Conservation (phyloP, 2,329 filamentous ascomycete genomes). For the Ceratocystis diversiconidia region DNA sequence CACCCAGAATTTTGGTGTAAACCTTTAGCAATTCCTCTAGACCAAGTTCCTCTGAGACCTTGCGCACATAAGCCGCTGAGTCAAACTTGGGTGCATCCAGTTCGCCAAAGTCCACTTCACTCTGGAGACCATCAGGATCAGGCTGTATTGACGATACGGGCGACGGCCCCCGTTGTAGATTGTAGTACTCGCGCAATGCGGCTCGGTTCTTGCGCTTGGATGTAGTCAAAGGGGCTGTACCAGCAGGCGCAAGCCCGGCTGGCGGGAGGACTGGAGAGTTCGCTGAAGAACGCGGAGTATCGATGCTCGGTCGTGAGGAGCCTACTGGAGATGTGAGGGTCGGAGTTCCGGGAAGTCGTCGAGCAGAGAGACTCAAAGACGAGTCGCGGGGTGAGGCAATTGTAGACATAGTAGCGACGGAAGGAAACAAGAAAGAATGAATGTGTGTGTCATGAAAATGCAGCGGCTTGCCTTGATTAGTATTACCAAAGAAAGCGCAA, state of each 20-base stretch:
- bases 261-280: slow-evolving; percentile 32
- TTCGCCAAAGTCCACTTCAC: slow-evolving; percentile 51
- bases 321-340: slow-evolving; percentile 45
- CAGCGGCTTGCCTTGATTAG: neutral
- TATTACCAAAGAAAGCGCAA: neutral
- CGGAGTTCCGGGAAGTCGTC: slow-evolving; percentile 37
- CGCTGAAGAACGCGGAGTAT: slow-evolving; percentile 46
- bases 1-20: slow-evolving; percentile 58
- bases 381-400: slow-evolving; percentile 49
- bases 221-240: slow-evolving; percentile 21
- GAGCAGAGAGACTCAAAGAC: slow-evolving; percentile 30
- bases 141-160: slow-evolving; percentile 4
- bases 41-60: slow-evolving; percentile 45
- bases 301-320: slow-evolving; percentile 61
- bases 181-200: slow-evolving; percentile 89
- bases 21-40: slow-evolving; percentile 55
- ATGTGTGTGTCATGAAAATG: neutral
- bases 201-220: slow-evolving; percentile 56
- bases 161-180: slow-evolving; percentile 37
- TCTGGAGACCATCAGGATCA: slow-evolving; percentile 24
- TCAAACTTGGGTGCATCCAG: slow-evolving; percentile 64
- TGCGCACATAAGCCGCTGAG: slow-evolving; percentile 51
- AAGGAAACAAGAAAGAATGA: neutral
- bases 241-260: slow-evolving; percentile 22
- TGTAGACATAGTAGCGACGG: slow-evolving; percentile 39